Conservation (phyloP, 257 asterid species). For the Solanum peruvianum region DNA sequence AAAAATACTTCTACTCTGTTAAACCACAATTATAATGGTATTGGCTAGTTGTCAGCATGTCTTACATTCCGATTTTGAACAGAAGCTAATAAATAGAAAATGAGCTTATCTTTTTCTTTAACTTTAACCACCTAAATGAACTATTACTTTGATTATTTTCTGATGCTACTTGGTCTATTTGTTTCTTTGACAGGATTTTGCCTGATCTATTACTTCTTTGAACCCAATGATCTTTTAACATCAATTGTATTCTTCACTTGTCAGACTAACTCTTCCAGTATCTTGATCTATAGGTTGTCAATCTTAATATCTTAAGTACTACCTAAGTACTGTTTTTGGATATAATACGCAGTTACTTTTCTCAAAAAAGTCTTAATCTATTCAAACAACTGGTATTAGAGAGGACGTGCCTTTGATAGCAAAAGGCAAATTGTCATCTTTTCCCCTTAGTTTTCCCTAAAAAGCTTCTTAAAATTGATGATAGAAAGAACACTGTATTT, state of each 20-base stretch:
- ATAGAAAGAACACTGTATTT: background rate
- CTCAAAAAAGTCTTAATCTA: background rate
- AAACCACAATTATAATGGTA: background rate
- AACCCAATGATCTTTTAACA: background rate
- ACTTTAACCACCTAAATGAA: background rate
- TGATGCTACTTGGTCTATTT: background rate
- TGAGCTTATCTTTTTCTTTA: background rate
- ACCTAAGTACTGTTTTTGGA: background rate
- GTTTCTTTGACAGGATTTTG: background rate
- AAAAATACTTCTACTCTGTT: background rate
- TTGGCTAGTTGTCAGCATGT: background rate
- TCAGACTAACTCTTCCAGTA: background rate
- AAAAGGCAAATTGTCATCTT: background rate
- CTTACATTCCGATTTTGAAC: background rate
- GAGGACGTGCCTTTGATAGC: background rate
- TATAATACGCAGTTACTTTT: background rate
- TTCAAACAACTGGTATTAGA: background rate
- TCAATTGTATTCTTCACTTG: background rate
- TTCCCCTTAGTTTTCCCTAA: background rate
- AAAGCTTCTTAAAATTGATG: background rate
- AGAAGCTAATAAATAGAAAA: background rate
- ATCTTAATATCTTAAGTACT: background rate
- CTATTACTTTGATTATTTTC: background rate
- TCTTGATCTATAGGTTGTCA: background rate
- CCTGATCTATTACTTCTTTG: background rate